Evolutionary conservation across 2,329 filamentous ascomycete genomes (phyloP).

Genomic region (Pyrenophora seminiperda): DNA sequence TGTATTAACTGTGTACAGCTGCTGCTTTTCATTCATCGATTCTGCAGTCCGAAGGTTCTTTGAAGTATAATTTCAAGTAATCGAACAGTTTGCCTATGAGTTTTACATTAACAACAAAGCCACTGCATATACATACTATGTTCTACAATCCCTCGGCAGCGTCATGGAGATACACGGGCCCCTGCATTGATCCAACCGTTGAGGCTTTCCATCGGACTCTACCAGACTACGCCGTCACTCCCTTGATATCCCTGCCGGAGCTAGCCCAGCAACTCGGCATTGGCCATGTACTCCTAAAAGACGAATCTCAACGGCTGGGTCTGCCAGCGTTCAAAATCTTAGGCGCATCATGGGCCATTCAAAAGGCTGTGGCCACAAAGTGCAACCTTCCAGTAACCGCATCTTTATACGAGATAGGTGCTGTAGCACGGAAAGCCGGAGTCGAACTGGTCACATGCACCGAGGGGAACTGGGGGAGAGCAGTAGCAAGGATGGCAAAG

Average conservation of each 20-base stretch:
- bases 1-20: too few species aligned
- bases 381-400: constrained; percentile 53
- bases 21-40: too few species aligned
- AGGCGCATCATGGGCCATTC: constrained; percentile 75
- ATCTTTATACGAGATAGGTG: constrained; percentile 53
- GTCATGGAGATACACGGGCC: constrained; percentile 25
- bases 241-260: constrained; percentile 58
- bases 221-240: constrained; percentile 62
- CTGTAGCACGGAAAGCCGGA: constrained; percentile 18
- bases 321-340: constrained; percentile 81
- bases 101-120: neutral
- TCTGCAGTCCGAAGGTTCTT: too few species aligned
- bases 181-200: constrained; percentile 25
- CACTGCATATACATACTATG: constrained; percentile 16
- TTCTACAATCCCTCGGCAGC: constrained; percentile 37
- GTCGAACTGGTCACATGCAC: constrained; percentile 67
- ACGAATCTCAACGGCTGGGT: constrained; percentile 71
- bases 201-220: constrained; percentile 62
- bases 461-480: constrained; percentile 78
- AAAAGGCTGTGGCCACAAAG: constrained; percentile 59
- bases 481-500: constrained; percentile 70
- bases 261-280: constrained; percentile 63
- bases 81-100: too few species aligned
- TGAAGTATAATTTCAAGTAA: too few species aligned
- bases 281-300: constrained; percentile 66